These are phyloP conservation scores for Xylaria grammica DNA, from an alignment of 495 filamentous ascomycete genomes.

Conservation along the genomic window DNA sequence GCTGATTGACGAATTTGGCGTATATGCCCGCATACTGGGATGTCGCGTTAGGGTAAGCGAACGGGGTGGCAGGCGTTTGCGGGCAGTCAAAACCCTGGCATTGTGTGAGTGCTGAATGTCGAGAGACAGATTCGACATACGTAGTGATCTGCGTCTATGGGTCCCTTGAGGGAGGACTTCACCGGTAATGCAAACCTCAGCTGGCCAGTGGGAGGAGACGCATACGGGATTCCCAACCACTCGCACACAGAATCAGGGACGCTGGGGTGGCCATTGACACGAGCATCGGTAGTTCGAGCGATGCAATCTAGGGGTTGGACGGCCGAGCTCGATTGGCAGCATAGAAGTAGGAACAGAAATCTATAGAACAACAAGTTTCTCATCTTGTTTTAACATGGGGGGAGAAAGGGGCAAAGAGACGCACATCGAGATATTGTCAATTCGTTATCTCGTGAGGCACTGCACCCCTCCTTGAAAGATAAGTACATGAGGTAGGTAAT, in stretches of 20 bases:
- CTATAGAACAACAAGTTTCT: not conserved
- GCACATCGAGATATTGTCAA: not conserved
- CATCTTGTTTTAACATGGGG: not conserved
- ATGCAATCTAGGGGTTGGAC: not conserved
- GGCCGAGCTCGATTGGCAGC: not conserved
- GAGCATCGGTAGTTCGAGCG: not conserved
- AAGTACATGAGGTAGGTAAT: too few species aligned
- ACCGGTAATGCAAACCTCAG: constrained; percentile 47
- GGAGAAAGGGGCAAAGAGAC: not conserved
- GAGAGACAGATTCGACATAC: not conserved
- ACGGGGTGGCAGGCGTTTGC: not conserved
- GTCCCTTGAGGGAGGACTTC: not conserved
- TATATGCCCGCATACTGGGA: constrained; percentile 1
- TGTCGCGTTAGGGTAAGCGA: constrained; percentile 8
- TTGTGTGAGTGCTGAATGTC: not conserved
- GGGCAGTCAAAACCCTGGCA: constrained; percentile 10
- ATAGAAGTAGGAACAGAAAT: not conserved
- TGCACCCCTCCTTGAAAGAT: not conserved
- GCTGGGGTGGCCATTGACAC: constrained; percentile 1
- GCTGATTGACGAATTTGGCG: constrained; percentile 6
- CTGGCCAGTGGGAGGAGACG: constrained; percentile 53
- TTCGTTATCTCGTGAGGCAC: not conserved
- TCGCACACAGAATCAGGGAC: constrained; percentile 13
- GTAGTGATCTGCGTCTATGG: constrained; percentile 4
- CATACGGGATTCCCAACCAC: constrained; percentile 64